These are phyloP conservation scores for Rhizopogon rudus DNA, from an alignment of 768 basidiomycete genomes.

Conservation along the genomic window DNA sequence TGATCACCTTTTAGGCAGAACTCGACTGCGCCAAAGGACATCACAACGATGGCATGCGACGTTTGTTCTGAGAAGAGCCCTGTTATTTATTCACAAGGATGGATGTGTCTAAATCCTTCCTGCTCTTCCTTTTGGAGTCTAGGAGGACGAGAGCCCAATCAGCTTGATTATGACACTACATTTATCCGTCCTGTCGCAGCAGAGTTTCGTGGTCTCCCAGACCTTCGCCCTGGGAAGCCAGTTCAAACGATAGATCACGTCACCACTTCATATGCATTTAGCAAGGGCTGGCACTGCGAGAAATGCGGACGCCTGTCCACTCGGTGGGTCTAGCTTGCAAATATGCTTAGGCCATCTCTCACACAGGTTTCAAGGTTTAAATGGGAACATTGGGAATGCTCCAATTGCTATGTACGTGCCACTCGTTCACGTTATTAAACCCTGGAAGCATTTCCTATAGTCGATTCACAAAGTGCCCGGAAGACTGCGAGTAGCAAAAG, in stretches of 20 bases:
- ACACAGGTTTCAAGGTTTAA: conserved; percentile 42
- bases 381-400: conserved; percentile 75
- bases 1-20: neutral
- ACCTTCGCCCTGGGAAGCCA: conserved; percentile 35
- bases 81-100: conserved; percentile 47
- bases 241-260: conserved; percentile 26
- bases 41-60: conserved; percentile 26
- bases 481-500: conserved; percentile 26
- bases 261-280: conserved; percentile 51
- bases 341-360: neutral
- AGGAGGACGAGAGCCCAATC: conserved; percentile 21
- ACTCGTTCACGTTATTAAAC: neutral
- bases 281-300: conserved; percentile 65
- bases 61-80: conserved; percentile 43
- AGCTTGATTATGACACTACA: conserved; percentile 41
- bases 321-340: conserved; percentile 40
- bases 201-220: conserved; percentile 27
- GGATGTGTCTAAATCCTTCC: conserved; percentile 60
- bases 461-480: conserved; percentile 11
- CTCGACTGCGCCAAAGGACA: neutral
- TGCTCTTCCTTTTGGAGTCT: conserved; percentile 56
- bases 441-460: conserved; percentile 6
- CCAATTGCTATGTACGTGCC: conserved; percentile 47
- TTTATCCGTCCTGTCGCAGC: conserved; percentile 40
- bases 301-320: conserved; percentile 69